Percentiles rank a stretch among this genome's conserved stretches.
Evolutionary conservation across 2,329 filamentous ascomycete genomes (phyloP).

Genomic region (Sporothrix dimorphospora): DNA sequence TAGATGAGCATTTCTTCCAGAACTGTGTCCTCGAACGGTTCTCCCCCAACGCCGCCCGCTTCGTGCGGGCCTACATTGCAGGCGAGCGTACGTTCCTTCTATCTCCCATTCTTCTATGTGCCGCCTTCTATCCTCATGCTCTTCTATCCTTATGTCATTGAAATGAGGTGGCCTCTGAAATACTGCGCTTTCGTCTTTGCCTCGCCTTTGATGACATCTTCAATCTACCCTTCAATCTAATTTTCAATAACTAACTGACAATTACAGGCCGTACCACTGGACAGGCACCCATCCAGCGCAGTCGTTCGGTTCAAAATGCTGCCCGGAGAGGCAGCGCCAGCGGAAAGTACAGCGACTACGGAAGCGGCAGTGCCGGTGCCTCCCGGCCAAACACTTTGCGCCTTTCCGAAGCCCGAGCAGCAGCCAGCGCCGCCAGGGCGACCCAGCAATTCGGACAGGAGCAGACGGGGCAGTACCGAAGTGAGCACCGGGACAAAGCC

Average conservation of each 20-base stretch:
- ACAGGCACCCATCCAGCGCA: not conserved
- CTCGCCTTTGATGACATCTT: not conserved
- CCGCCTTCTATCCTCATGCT: not conserved
- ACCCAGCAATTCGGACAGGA: not conserved
- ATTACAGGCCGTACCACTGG: not conserved
- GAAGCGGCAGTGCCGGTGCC: not conserved
- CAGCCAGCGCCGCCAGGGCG: not conserved
- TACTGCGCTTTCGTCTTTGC: not conserved
- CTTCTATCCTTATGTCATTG: not conserved
- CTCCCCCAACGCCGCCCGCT: constrained; percentile 36
- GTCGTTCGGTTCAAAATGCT: not conserved
- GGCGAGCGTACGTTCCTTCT: constrained; percentile 27
- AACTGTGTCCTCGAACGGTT: constrained; percentile 36
- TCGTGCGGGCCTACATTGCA: constrained; percentile 30
- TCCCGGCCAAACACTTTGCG: not conserved
- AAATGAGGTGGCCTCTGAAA: no score
- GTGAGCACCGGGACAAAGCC: not conserved
- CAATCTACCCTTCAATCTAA: not conserved
- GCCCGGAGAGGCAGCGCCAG: not conserved
- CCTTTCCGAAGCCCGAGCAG: not conserved
- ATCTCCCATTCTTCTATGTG: not conserved
- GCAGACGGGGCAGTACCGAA: no score
- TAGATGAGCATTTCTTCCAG: constrained; percentile 43
- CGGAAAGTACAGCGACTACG: no score
- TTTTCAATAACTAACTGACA: not conserved